These are phyloP conservation scores for Carex sylvatica DNA, from an alignment of 202 grass and related monocot species.

Conservation along the genomic window DNA sequence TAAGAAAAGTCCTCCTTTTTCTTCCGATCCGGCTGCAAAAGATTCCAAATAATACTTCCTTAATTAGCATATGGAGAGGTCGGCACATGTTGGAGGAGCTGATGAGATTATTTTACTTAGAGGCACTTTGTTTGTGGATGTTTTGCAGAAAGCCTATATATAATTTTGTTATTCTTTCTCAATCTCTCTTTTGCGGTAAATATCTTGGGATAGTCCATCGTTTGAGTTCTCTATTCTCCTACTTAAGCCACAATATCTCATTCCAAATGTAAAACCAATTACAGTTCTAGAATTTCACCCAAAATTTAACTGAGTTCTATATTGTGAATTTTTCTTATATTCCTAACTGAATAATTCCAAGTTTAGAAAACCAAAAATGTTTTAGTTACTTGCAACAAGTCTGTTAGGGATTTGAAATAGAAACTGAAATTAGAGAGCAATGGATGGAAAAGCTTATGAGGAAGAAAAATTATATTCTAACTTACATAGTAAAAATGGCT, in stretches of 20 bases:
- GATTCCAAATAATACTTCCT: neutral
- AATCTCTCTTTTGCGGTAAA: neutral
- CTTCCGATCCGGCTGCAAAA: neutral
- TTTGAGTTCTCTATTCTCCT: neutral
- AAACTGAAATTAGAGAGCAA: too few species aligned
- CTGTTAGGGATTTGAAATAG: too few species aligned
- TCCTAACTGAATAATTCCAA: neutral
- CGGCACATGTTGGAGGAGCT: neutral
- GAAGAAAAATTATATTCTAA: too few species aligned
- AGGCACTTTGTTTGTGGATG: neutral
- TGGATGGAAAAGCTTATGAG: too few species aligned
- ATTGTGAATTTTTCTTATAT: neutral
- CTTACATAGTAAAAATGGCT: too few species aligned
- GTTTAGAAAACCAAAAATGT: neutral
- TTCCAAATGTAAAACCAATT: neutral
- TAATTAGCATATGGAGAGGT: neutral
- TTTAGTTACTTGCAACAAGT: too few species aligned
- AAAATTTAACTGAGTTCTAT: neutral
- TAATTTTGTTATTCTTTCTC: neutral
- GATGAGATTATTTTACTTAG: neutral
- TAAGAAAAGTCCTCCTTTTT: neutral
- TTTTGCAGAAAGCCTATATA: neutral
- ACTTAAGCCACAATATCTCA: neutral
- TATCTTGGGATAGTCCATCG: neutral
- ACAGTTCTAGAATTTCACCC: neutral